A percentile compares a stretch with the other conserved stretches of the same genome.
Conservation (phyloP, 148 eudicot genomes). For the Dianthus caryophyllus region DNA sequence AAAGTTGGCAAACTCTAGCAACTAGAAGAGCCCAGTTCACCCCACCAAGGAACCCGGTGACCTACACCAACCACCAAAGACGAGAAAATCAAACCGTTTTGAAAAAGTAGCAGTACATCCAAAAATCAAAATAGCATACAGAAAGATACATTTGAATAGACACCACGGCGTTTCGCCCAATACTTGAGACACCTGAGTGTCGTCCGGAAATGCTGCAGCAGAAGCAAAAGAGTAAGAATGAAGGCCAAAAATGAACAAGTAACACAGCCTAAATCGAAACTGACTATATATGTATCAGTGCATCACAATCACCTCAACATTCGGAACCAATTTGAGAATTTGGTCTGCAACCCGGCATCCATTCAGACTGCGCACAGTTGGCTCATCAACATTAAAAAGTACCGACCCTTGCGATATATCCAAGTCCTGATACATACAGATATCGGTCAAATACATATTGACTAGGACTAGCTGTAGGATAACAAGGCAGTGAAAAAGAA, state of each 20-base stretch:
- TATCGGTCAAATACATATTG: slow-evolving; percentile 15
- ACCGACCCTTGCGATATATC: slow-evolving; percentile 75
- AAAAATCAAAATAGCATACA: background rate
- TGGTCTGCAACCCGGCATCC: slow-evolving; percentile 92
- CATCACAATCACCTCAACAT: slow-evolving; percentile 55
- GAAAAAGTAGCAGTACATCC: background rate
- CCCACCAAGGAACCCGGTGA: slow-evolving; percentile 97
- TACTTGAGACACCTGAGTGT: slow-evolving; percentile 79
- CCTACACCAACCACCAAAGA: slow-evolving; percentile 37
- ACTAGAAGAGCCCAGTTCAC: slow-evolving; percentile 96
- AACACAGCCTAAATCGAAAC: background rate
- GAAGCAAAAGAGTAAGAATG: slow-evolving; percentile 11
- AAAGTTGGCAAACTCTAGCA: slow-evolving; percentile 84
- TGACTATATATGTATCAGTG: background rate
- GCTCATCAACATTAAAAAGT: slow-evolving; percentile 71
- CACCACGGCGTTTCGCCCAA: slow-evolving; percentile 93
- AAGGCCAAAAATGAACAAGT: background rate
- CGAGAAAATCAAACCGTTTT: background rate
- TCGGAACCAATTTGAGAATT: slow-evolving; percentile 89
- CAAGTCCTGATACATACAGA: slow-evolving; percentile 48
- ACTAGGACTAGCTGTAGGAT: too few relatives aligned
- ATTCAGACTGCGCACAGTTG: slow-evolving; percentile 83
- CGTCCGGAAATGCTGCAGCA: slow-evolving; percentile 62
- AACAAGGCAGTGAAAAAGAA: background rate
- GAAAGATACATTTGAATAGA: slow-evolving; percentile 67